Evolutionary conservation across 2,329 filamentous ascomycete genomes (phyloP), one percentile per base, ranked within the genome.

Genomic region (Clarireedia hainanense): DNA sequence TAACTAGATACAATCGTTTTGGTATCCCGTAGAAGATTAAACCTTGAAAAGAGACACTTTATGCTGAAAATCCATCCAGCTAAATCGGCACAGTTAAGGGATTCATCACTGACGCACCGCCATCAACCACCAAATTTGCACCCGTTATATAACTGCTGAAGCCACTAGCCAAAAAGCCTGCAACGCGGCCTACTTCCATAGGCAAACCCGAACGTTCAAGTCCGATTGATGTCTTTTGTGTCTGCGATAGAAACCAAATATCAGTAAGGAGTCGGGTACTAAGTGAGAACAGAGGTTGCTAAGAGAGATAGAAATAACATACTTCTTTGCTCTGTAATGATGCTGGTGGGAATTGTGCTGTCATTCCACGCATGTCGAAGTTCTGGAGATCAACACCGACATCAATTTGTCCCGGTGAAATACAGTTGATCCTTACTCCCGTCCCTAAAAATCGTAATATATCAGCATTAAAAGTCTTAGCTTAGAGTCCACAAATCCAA

Each of bases 81-180:
- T 34, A 34, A 12, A 34, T 34, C 10, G 30, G 39, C 39, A 17
- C 39, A 42, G 17, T 42, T 10, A 42, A 20, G 4, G 39, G 17
- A 42, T 20, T 42, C 39, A 42, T 42, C 17, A 42, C 39, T 6
- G 39, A 42, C 15, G 39, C 39, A n/a, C 39, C 39, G 4, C 80
- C 82, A 70, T 85, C 81, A 14, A 84, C 80, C 14, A 83, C 75
- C 63, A 85, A 68, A 65, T 85, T 84, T 2, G 79, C 74, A 1
- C 82, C 82, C 0, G 79, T 84, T 45, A 85, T 74, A 68, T 85
- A 85, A 55, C 75, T 79, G 59, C 78, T 81, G 67, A 85, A 85
- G 0, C 80, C 80, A 67, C 76, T 80, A 2, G 81, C 80, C 59
- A 85, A 70, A 64, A 85, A 85, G 0, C 82, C 81, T 0, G 78